These are phyloP conservation scores for Cystofilobasidium capitatum DNA, from an alignment of 768 basidiomycete genomes.

Conservation along the genomic window DNA sequence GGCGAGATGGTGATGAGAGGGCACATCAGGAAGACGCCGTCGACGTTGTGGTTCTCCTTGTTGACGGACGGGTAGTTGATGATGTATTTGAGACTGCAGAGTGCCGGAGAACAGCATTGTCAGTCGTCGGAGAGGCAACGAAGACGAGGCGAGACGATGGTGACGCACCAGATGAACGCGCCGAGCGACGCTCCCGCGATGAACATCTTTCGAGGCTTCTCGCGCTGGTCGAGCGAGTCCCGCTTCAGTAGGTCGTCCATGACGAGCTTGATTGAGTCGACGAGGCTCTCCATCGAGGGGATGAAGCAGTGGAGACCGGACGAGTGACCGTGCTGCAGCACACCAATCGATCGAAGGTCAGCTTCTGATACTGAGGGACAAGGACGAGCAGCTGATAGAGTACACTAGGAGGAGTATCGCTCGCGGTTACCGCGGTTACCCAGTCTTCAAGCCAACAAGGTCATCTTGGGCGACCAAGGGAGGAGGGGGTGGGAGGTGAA, in stretches of 20 bases:
- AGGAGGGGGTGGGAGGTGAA: neutral
- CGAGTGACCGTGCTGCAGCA: slow-evolving; percentile 17
- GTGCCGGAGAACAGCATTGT: neutral
- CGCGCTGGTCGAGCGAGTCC: neutral
- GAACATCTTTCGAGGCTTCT: slow-evolving; percentile 7
- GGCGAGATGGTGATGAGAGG: slow-evolving; percentile 7
- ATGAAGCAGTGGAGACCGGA: slow-evolving; percentile 18
- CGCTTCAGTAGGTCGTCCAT: neutral
- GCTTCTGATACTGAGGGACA: neutral
- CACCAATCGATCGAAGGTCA: neutral
- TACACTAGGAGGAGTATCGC: too few relatives aligned
- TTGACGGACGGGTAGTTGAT: slow-evolving; percentile 12
- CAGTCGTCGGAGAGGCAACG: too few relatives aligned
- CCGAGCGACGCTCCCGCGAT: slow-evolving; percentile 17
- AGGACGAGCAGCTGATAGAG: neutral
- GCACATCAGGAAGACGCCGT: slow-evolving; percentile 17
- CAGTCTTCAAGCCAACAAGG: neutral
- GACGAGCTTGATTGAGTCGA: neutral
- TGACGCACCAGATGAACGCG: slow-evolving; percentile 10
- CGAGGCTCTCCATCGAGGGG: neutral
- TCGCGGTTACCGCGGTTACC: neutral
- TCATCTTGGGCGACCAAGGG: too few relatives aligned
- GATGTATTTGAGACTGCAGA: slow-evolving; percentile 11
- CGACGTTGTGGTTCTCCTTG: neutral
- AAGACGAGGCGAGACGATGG: neutral